phyloP scores from a whole-genome alignment of 176 grass and related monocot genomes.

The Eragrostis nindensis region DNA sequence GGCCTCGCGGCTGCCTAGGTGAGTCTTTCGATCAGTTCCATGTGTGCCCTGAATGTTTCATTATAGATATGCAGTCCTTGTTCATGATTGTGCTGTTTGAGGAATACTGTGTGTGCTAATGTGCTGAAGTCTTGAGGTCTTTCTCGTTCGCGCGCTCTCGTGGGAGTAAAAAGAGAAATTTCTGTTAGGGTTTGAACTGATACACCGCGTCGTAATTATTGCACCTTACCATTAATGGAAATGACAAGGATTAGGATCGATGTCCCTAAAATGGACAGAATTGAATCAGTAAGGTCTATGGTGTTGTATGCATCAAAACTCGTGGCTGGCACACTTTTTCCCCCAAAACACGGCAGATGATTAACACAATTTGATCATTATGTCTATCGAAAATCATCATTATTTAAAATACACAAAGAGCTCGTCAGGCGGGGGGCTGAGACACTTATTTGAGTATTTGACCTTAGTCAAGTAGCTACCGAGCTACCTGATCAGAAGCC shows the following conservation, averaged over 20 bases:
- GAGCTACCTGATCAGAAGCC: background rate
- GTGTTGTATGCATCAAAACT: background rate
- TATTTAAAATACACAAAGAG: background rate
- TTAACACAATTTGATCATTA: background rate
- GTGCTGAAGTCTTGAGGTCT: constrained; percentile 8
- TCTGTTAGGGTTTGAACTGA: constrained; percentile 1
- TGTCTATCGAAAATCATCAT: background rate
- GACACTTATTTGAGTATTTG: too few species aligned
- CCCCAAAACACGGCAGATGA: background rate
- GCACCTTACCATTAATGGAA: background rate
- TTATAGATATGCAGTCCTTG: background rate
- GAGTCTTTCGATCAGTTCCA: constrained; percentile 21
- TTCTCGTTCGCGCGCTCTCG: background rate
- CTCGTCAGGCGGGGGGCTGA: background rate
- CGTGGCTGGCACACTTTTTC: background rate
- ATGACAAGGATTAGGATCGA: background rate
- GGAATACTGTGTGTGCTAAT: constrained; percentile 11
- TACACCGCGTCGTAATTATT: constrained; percentile 7
- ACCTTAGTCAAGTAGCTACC: background rate
- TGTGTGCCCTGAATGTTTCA: background rate
- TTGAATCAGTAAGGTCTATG: background rate
- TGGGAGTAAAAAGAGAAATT: constrained; percentile 6
- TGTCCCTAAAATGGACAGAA: background rate
- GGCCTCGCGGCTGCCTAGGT: constrained; percentile 51
- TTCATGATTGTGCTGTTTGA: constrained; percentile 2